Evolutionary conservation across 768 basidiomycete species (phyloP), one percentile per base, ranked within the genome.

Genomic region (Pleurotus citrinopileatus): DNA sequence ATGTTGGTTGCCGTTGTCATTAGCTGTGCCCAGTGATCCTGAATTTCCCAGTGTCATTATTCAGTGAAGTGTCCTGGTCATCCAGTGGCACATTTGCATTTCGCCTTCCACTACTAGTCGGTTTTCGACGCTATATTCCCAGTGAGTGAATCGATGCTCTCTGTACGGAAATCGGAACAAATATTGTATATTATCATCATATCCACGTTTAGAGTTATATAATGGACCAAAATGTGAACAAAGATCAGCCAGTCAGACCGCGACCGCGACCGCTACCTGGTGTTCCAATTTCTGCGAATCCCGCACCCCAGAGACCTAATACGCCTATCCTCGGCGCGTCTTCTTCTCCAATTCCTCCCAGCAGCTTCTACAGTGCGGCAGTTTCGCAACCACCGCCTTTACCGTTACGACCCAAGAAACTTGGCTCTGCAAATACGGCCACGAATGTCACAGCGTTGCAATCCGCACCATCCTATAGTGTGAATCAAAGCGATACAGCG

Each of bases 241-340:
- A 55, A 67, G 61, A 58, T 63, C 59, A 46, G 29, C 51, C 64
- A 42, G 58, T 65, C 42, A 65, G 60, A 37, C 71, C 80, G 59
- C 74, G 80, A 17, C 81, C 80, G 7, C 63, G 76, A 29, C 75
- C 78, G 9, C 77, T 76, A 3, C 74, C 77, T 7, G 74, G 74
- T 13, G 67, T 61, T 29, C 58, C 67, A 10, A 59, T 62, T 20
- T 63, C 66, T 38, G 60, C 67, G 2, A 57, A 38, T 17, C 29
- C 54, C 7, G 26, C 53, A n/a, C 38, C 52, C 15, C 70, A 75
- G 55, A 67, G 75, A 43, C 73, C 77, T 25, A 74, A 70, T 55
- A 76, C 76, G 2, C 76, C 75, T 12, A 63, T 73, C 15, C 56
- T 66, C 20, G 64, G 58, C 3, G 56, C 51, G n/a, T 59, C 64